Evolutionary conservation across 139 green algal species (phyloP).

Genomic region (Picochlorum sp.): DNA sequence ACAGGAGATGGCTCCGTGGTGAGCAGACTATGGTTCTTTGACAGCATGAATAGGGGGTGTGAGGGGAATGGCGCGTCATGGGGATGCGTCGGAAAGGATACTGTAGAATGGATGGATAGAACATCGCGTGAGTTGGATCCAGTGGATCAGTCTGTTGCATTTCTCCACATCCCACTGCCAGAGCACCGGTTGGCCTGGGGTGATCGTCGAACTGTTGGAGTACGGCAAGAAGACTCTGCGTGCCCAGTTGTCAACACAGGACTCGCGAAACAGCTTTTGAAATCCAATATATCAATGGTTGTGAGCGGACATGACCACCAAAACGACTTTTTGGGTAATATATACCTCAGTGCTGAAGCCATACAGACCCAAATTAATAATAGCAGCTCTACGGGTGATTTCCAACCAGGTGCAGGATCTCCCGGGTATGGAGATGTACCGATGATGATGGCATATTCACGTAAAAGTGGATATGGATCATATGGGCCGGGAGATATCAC

Average conservation of each 20-base stretch:
- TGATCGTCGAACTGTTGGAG: neutral
- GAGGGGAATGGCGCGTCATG: conserved; percentile 16
- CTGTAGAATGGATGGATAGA: conserved; percentile 18
- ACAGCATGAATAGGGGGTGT: conserved; percentile 21
- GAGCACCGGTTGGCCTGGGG: conserved; percentile 1
- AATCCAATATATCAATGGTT: conserved; percentile 12
- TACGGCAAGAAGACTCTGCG: conserved; percentile 20
- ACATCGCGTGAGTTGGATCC: neutral
- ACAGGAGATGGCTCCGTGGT: neutral
- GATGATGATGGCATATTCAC: conserved; percentile 14
- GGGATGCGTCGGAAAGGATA: conserved; percentile 28
- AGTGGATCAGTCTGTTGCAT: conserved; percentile 22
- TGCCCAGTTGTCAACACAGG: conserved; percentile 27
- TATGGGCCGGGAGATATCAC: conserved; percentile 4
- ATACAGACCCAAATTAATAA: neutral
- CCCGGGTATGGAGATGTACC: neutral
- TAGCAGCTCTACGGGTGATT: neutral
- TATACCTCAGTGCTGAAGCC: neutral
- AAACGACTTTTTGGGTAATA: conserved; percentile 29
- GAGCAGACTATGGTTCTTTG: conserved; percentile 37
- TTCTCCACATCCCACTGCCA: conserved; percentile 37
- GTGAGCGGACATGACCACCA: conserved; percentile 35
- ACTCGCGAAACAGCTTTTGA: conserved; percentile 7
- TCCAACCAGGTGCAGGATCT: neutral
- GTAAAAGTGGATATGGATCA: conserved; percentile 5